Evolutionary conservation across 257 asterid genomes (phyloP), one percentile per base, ranked within the genome.

Genomic region (Nicotiana knightiana): DNA sequence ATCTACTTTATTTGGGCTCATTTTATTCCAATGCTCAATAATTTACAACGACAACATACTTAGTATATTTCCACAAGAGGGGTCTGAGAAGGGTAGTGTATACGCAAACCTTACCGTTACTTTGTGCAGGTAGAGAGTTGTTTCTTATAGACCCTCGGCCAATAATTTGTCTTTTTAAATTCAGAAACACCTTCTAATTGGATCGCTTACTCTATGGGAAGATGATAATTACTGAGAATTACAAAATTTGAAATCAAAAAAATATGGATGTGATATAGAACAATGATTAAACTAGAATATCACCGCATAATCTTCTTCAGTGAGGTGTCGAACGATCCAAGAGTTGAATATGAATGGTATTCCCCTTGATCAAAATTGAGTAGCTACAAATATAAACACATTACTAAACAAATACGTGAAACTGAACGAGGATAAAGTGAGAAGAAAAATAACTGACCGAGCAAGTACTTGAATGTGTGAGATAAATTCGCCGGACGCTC

Each of bases 291-390:
- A 70, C 24, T 58, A 78, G 17, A 84, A 28, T 54, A 24, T 84
- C 90, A 96, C 99, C 88, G 98, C 99, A 81, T 93, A 96, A 32
- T 93, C 97, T 82, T 91, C 91, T 87, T 86, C 96, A 1, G 92
- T 83, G 77, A 94, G 92, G 87, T 90, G 98, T 61, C 98, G 88
- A 76, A 96, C 93, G 63, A 94, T 91, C 99, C 98, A 94, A 17
- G 97, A 89, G 85, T 94, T 96, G 94, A 96, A 93, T 59, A 96
- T 83, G 90, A 94, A 96, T 0, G 98, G 99, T 76, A 96, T 94
- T 86, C 97, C 98, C 86, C 99, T 91, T 1, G 98, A 91, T 83
- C 94, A 86, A 73, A 96, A 91, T 89, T 96, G 99, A 18, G 98
- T 94, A 59, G 98, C 98, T 96, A 83, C 84, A 88, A 73, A 85